Evolutionary conservation across 192 early-diverging fungal genomes (phyloP).

Genomic region (Backusella tuberculispora): DNA sequence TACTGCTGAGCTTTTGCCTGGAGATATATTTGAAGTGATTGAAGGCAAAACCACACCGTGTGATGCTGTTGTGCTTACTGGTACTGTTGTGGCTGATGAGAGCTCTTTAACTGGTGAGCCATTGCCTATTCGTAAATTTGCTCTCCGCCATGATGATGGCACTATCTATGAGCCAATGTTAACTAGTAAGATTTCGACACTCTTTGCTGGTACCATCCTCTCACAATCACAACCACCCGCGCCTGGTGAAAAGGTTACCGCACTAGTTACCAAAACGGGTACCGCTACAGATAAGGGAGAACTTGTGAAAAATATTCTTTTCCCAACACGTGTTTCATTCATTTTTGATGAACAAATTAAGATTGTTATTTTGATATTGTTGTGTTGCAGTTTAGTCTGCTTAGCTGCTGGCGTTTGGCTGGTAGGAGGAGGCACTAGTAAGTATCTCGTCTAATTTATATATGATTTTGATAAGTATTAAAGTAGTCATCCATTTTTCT

Average conservation of each 20-base stretch:
- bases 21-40: conserved; percentile 67
- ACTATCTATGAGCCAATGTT: conserved; percentile 26
- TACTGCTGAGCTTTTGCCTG: conserved; percentile 63
- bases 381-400: conserved; percentile 57
- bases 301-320: conserved; percentile 71
- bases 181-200: conserved; percentile 50
- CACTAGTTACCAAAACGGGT: conserved; percentile 62
- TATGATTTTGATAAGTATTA: neutral
- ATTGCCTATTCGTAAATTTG: conserved; percentile 68
- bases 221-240: conserved; percentile 50
- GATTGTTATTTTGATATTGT: conserved; percentile 63
- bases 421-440: conserved; percentile 4
- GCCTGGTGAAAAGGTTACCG: conserved; percentile 36
- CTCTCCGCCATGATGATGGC: conserved; percentile 48
- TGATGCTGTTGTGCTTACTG: conserved; percentile 52
- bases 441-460: neutral
- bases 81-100: conserved; percentile 70
- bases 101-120: conserved; percentile 69
- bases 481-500: neutral
- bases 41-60: conserved; percentile 52
- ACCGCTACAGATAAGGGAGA: conserved; percentile 65
- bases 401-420: conserved; percentile 49
- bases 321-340: conserved; percentile 63
- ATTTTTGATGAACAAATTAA: conserved; percentile 75
- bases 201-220: conserved; percentile 62